Evolutionary conservation across 1,284 basidiomycete species (phyloP), one percentile per base, ranked within the genome.

Genomic region (Ustilago sp.): DNA sequence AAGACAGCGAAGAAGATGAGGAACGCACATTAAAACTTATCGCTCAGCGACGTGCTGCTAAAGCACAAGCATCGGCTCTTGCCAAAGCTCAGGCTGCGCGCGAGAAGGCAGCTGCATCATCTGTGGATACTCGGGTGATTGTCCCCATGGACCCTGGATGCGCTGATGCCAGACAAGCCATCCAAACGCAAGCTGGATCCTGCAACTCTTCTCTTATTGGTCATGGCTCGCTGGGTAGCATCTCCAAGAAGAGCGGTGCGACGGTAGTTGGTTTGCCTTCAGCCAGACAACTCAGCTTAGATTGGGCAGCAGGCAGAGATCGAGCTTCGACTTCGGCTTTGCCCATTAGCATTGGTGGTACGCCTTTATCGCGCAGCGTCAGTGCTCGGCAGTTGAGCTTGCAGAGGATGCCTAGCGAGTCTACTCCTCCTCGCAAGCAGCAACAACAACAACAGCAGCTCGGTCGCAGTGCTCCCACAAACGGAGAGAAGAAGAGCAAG

Each of bases 11-110:
- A 47, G 83, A 85, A 59, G 83, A 85, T 56, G 83, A 85, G 55
- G 83, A 85, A 66, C 71, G 67, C 23, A 85, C 83, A 48, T 71
- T 85, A 45, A 79, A 82, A 19, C 62, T 77, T 35, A 74, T 83
- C 19, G 83, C 83, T 17, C 74, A 80, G 51, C 74, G 80, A 31
- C 77, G 81, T n/a, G 77, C 74, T 15, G 76, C 71, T 47, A 77
- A 69, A 39, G 68, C 67, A 8, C 70, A 77, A 41, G 77, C 80
- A 5, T 39, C 48, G 13, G 73, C 64, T 1, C 38, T 64, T 12
- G 65, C 59, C 11, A 63, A 63, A 47, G 60, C 73, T 36, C 70
- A 63, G 19, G 57, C 62, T 51, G 58, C 70, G 19, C 38, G 68
- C 15, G 54, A 69, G 36, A 45, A 52, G 41, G 55, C 56, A 17